Percentiles rank a stretch among this genome's conserved stretches.
These are phyloP conservation scores for Vitis labrusca DNA, from an alignment of 164 flowering plant genomes.

Conservation along the genomic window DNA sequence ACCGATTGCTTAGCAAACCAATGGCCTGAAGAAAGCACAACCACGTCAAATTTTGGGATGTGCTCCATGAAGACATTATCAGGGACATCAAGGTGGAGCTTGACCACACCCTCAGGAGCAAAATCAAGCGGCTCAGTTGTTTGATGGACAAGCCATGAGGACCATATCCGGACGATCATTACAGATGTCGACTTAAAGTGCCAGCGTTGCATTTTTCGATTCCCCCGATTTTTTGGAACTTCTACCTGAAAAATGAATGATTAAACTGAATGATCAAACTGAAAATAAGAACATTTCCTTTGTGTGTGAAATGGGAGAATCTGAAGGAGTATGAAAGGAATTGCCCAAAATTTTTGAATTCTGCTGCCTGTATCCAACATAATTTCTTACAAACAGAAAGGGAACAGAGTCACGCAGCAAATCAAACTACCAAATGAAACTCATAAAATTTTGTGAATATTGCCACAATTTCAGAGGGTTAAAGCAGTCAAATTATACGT, in stretches of 20 bases:
- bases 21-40: conserved; percentile 93
- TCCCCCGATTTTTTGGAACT: conserved; percentile 82
- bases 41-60: conserved; percentile 63
- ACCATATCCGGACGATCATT: conserved; percentile 84
- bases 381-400: no score
- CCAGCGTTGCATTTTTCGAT: conserved; percentile 82
- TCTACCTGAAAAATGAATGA: conserved; percentile 57
- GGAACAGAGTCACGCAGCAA: no score
- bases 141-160: conserved; percentile 90
- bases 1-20: conserved; percentile 95
- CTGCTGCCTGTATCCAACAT: no score
- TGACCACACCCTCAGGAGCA: conserved; percentile 74
- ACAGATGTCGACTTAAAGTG: conserved; percentile 64
- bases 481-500: no score
- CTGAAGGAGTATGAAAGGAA: no score
- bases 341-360: no score
- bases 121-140: conserved; percentile 56
- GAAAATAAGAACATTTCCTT: no score
- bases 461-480: no score
- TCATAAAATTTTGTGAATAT: no score
- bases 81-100: conserved; percentile 77
- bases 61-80: conserved; percentile 66
- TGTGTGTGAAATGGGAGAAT: no score
- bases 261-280: no score
- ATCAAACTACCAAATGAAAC: no score